Evolutionary conservation across 163 green algal genomes (phyloP).

Genomic region (Scenedesmus sp.): DNA sequence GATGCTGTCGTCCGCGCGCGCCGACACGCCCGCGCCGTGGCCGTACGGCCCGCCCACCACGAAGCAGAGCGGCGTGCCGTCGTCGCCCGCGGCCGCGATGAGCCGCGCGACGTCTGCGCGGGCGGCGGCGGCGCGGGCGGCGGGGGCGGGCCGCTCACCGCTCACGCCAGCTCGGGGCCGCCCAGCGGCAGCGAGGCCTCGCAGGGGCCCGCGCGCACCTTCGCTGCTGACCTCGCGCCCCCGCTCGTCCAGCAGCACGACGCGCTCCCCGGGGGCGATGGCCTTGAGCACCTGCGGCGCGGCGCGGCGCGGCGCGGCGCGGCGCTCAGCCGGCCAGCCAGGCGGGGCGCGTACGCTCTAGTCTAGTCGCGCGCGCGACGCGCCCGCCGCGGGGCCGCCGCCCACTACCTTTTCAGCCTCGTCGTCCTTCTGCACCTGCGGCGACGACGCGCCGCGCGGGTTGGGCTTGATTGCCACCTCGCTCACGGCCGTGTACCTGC

Average conservation of each 20-base stretch:
- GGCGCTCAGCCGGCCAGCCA: too few species aligned
- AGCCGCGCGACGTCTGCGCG: constrained; percentile 71
- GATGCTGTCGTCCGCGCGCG: constrained; percentile 74
- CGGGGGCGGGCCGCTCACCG: too few species aligned
- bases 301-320: too few species aligned
- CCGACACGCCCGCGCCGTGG: constrained; percentile 62
- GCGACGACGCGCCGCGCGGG: constrained; percentile 62
- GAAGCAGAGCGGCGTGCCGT: constrained; percentile 72
- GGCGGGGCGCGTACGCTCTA: too few species aligned
- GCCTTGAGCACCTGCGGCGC: constrained; percentile 53
- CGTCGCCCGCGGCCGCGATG: constrained; percentile 69
- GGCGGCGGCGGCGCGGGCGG: too few species aligned
- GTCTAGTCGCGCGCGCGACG: too few species aligned
- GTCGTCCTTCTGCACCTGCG: constrained; percentile 48
- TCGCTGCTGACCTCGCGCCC: constrained; percentile 38
- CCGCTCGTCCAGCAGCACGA: constrained; percentile 62
- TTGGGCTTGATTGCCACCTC: constrained; percentile 76
- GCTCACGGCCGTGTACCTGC: constrained; percentile 69
- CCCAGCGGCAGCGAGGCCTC: too few species aligned
- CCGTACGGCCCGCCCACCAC: constrained; percentile 91
- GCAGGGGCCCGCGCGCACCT: too few species aligned
- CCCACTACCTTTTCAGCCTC: constrained; percentile 53
- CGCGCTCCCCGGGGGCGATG: constrained; percentile 44
- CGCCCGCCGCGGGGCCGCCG: not conserved
- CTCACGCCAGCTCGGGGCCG: too few species aligned